Percentiles rank a stretch among this genome's conserved stretches.
These are phyloP conservation scores for Aspergillus pseudoterreus DNA, from an alignment of 2,329 filamentous ascomycete genomes.

Conservation along the genomic window DNA sequence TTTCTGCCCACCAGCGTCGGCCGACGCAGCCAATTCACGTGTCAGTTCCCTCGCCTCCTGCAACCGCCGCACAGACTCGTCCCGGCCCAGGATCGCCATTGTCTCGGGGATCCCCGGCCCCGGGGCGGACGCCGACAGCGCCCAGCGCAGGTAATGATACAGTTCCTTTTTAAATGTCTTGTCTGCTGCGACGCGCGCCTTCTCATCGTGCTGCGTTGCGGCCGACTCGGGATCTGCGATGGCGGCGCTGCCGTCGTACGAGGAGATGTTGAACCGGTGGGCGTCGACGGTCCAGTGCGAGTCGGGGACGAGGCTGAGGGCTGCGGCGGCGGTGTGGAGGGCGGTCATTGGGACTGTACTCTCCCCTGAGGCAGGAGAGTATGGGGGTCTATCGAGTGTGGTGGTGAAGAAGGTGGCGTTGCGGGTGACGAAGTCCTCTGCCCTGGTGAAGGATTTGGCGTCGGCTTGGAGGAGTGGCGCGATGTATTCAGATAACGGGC, in stretches of 20 bases:
- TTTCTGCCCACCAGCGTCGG: not conserved
- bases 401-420: constrained; percentile 58
- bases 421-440: constrained; percentile 52
- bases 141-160: constrained; percentile 56
- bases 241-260: constrained; percentile 26
- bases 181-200: constrained; percentile 18
- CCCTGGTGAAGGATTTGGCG: constrained; percentile 55
- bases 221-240: constrained; percentile 4
- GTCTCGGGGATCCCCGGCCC: constrained; percentile 53
- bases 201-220: constrained; percentile 19
- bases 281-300: constrained; percentile 38
- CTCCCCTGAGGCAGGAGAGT: constrained; percentile 16
- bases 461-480: constrained; percentile 51
- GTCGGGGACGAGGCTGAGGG: constrained; percentile 40
- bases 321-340: constrained; percentile 43
- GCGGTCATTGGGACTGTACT: constrained; percentile 29
- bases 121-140: constrained; percentile 49
- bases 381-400: constrained; percentile 23
- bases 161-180: constrained; percentile 45
- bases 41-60: constrained; percentile 37
- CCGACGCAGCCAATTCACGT: constrained; percentile 5
- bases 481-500: constrained; percentile 47
- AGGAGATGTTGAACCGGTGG: constrained; percentile 38
- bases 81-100: constrained; percentile 54
- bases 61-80: constrained; percentile 48